These are phyloP conservation scores for Mollisia scopiformis DNA, from an alignment of 2,329 filamentous ascomycete species.

Conservation along the genomic window DNA sequence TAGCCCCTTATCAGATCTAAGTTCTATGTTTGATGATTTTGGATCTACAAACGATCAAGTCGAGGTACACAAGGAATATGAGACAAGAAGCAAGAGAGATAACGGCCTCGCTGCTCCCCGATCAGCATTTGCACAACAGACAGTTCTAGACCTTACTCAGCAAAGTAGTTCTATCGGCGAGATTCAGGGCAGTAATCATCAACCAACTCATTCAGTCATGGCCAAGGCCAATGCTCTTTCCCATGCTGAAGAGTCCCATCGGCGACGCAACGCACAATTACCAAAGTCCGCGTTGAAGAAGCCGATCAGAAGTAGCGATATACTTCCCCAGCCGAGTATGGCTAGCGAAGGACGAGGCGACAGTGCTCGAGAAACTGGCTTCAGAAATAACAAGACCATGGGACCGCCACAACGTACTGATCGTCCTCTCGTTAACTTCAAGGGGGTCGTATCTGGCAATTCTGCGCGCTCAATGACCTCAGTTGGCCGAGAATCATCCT, in stretches of 20 bases:
- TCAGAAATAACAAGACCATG: background rate
- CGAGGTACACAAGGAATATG: background rate
- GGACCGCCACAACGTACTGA: background rate
- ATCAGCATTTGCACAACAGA: background rate
- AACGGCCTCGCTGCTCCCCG: background rate
- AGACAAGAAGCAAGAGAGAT: background rate
- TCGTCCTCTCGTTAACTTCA: background rate
- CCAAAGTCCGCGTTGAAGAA: slow-evolving; percentile 18
- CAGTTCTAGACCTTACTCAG: background rate
- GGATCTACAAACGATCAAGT: background rate
- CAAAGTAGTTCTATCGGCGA: background rate
- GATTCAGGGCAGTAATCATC: background rate
- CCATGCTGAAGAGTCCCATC: background rate
- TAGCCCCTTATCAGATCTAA: background rate
- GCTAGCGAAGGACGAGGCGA: background rate
- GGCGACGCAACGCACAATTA: background rate
- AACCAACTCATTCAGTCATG: background rate
- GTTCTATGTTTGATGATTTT: background rate
- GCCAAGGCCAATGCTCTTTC: background rate
- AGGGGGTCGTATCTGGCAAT: background rate
- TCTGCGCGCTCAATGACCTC: background rate
- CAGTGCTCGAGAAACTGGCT: background rate
- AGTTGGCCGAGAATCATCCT: background rate
- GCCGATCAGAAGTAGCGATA: background rate
- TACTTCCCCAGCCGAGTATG: background rate